phyloP scores from a whole-genome alignment of 2,329 filamentous ascomycete genomes.

The Zalaria sp. region DNA sequence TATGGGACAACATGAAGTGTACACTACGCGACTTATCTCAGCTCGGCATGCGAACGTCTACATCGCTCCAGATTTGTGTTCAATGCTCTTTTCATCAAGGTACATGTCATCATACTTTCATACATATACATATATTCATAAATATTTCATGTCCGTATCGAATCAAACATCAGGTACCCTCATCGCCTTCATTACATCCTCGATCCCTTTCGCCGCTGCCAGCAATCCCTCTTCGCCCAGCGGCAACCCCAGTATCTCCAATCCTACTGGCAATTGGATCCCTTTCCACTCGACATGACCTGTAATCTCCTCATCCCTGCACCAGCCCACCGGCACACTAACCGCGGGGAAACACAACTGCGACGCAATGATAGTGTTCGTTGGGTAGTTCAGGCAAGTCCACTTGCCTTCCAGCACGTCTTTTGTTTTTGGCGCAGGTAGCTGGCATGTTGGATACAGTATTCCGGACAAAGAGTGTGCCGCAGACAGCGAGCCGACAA shows the following conservation, averaged over 20 bases:
- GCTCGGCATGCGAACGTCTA: too few species aligned
- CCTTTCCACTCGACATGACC: too few species aligned
- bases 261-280: not conserved
- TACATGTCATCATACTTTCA: too few species aligned
- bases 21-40: too few species aligned
- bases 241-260: not conserved
- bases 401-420: conserved; percentile 5
- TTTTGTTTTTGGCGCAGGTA: not conserved
- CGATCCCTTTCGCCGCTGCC: not conserved
- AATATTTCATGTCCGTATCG: too few species aligned
- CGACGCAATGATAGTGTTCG: not conserved
- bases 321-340: not conserved
- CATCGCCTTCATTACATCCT: not conserved
- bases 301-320: conserved; percentile 1
- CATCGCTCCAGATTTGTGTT: too few species aligned
- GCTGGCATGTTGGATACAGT: not conserved
- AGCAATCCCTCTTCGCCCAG: not conserved
- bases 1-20: too few species aligned
- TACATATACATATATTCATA: too few species aligned
- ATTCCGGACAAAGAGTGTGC: not conserved
- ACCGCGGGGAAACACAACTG: not conserved
- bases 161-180: not conserved
- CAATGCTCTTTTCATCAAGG: too few species aligned
- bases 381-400: not conserved
- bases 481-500: not conserved